phyloP scores from a whole-genome alignment of 2,329 filamentous ascomycete genomes.

The Apiospora malaysiana region DNA sequence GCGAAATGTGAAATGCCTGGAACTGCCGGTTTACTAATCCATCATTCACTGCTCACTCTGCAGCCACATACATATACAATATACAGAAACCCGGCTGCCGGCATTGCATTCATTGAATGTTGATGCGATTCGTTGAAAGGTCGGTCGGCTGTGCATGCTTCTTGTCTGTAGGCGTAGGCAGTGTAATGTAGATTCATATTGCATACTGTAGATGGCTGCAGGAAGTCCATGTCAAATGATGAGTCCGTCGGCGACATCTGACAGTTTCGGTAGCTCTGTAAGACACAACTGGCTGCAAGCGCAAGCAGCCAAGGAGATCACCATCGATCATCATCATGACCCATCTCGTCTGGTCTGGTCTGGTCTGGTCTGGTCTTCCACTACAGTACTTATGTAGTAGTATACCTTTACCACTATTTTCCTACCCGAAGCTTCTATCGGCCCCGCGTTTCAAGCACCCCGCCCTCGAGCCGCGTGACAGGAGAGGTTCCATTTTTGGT shows the following conservation, averaged over 20 bases:
- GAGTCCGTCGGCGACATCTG: not conserved
- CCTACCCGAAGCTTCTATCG: not conserved
- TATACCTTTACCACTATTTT: no score
- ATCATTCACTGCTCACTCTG: not conserved
- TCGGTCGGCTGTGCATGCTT: not conserved
- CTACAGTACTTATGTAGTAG: no score
- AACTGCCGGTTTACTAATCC: not conserved
- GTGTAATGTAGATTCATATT: not conserved
- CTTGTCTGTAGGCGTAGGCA: not conserved
- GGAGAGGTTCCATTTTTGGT: conserved; percentile 15
- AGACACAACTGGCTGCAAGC: no score
- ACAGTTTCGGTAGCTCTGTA: not conserved
- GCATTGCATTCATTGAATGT: not conserved
- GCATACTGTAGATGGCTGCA: not conserved
- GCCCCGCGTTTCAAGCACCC: not conserved
- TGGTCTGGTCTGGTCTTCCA: no score
- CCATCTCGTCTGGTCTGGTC: no score
- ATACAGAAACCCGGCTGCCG: not conserved
- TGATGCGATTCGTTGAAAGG: not conserved
- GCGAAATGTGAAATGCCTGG: not conserved
- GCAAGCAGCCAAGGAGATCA: no score
- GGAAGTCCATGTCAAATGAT: not conserved
- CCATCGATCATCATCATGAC: not conserved
- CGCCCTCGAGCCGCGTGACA: conserved; percentile 15
- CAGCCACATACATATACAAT: not conserved